These are phyloP conservation scores for Furculomyces boomerangus DNA, from an alignment of 371 early-diverging fungal genomes.

Conservation along the genomic window DNA sequence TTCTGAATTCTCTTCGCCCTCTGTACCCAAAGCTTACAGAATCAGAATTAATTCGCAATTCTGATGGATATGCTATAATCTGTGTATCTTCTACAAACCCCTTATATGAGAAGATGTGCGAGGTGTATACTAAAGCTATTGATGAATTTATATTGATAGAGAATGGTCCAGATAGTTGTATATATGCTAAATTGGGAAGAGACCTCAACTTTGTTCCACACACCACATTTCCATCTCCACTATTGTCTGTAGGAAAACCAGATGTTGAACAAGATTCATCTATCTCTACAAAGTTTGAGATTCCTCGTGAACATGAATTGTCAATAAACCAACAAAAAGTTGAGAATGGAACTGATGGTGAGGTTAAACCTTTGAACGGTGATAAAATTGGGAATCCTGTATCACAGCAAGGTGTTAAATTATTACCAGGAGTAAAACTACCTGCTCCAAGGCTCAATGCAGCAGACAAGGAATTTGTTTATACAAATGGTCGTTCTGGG, in stretches of 20 bases:
- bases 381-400: too few relatives aligned
- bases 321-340: neutral
- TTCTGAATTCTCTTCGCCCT: conserved; percentile 55
- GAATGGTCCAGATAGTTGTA: conserved; percentile 9
- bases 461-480: conserved; percentile 19
- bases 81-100: conserved; percentile 24
- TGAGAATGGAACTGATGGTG: neutral
- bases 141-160: conserved; percentile 3
- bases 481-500: conserved; percentile 16
- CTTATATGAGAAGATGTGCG: conserved; percentile 17
- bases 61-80: conserved; percentile 46
- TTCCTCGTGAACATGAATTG: neutral
- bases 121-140: conserved; percentile 9
- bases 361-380: neutral
- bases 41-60: conserved; percentile 57
- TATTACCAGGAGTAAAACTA: conserved; percentile 15
- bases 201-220: conserved; percentile 17
- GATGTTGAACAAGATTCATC: conserved; percentile 17
- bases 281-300: conserved; percentile 9
- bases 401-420: too few relatives aligned
- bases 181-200: conserved; percentile 9
- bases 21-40: conserved; percentile 45
- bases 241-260: conserved; percentile 4
- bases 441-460: conserved; percentile 9
- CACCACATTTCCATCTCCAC: conserved; percentile 15